A percentile compares a stretch with the other conserved stretches of the same genome.
These are phyloP conservation scores for Stachybotrys chartarum DNA, from an alignment of 2,329 filamentous ascomycete species.

Conservation along the genomic window DNA sequence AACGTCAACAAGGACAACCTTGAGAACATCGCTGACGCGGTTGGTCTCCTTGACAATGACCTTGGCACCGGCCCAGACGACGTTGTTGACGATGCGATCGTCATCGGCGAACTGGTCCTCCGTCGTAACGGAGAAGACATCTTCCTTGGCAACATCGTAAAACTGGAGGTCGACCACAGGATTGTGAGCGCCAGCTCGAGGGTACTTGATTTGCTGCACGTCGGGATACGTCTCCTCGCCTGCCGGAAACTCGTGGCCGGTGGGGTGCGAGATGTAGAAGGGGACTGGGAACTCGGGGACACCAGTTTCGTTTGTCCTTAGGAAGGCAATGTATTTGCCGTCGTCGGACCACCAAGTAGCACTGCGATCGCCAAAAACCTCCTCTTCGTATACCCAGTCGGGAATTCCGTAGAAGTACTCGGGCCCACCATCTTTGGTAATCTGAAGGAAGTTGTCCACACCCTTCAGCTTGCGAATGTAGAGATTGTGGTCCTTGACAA, in stretches of 20 bases:
- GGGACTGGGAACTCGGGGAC: conserved; percentile 91
- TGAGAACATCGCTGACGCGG: conserved; percentile 85
- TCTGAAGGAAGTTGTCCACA: conserved; percentile 54
- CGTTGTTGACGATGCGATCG: conserved; percentile 84
- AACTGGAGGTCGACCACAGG: conserved; percentile 83
- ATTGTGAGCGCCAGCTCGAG: conserved; percentile 90
- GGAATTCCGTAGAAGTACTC: conserved; percentile 94
- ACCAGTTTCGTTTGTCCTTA: conserved; percentile 86
- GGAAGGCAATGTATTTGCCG: conserved; percentile 82
- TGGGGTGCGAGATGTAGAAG: conserved; percentile 85
- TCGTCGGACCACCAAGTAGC: conserved; percentile 95
- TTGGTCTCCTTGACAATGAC: conserved; percentile 90
- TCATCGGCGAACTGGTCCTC: conserved; percentile 71
- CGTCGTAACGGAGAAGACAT: conserved; percentile 75
- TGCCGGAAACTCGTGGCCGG: conserved; percentile 54
- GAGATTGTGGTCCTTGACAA: conserved; percentile 84
- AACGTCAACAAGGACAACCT: conserved; percentile 80
- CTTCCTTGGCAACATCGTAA: conserved; percentile 71
- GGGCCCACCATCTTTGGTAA: conserved; percentile 80
- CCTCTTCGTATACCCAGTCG: conserved; percentile 89
- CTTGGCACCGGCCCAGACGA: conserved; percentile 82
- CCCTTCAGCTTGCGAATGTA: conserved; percentile 59
- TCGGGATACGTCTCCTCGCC: conserved; percentile 89
- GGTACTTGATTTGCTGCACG: conserved; percentile 89
- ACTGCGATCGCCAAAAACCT: conserved; percentile 61